Conservation (phyloP, 2,329 filamentous ascomycete genomes). For the Paracamarosporium sp. region DNA sequence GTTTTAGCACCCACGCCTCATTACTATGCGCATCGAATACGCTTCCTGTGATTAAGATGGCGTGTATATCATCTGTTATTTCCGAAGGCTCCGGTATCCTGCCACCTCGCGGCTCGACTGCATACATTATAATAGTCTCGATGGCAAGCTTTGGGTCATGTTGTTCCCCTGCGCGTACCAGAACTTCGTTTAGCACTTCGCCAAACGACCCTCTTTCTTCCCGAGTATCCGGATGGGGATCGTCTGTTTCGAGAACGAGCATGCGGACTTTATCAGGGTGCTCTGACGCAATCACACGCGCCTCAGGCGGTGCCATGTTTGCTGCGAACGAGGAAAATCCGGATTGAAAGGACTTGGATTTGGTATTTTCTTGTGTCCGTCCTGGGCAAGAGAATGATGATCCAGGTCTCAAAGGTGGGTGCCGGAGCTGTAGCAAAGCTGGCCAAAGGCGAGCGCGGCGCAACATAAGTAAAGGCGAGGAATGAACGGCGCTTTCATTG, state of each 20-base stretch:
- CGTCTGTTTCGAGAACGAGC: constrained; percentile 66
- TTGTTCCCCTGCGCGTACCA: constrained; percentile 57
- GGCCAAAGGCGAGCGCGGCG: not conserved
- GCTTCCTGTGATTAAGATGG: constrained; percentile 55
- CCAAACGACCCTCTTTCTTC: constrained; percentile 61
- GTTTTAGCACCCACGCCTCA: constrained; percentile 52
- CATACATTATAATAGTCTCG: constrained; percentile 62
- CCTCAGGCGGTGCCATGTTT: constrained; percentile 31
- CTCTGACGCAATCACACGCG: constrained; percentile 27
- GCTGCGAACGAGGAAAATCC: not conserved
- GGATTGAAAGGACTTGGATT: not conserved
- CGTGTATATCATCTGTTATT: constrained; percentile 53
- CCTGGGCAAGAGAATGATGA: not conserved
- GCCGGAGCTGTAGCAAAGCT: not conserved
- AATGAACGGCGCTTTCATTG: not conserved
- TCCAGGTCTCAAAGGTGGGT: not conserved
- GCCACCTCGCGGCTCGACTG: constrained; percentile 52
- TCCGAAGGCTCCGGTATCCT: constrained; percentile 56
- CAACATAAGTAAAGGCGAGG: not conserved
- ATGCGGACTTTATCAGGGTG: constrained; percentile 49
- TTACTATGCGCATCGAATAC: constrained; percentile 57
- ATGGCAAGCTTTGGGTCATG: constrained; percentile 63
- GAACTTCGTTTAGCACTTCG: constrained; percentile 60
- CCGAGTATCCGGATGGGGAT: constrained; percentile 60
- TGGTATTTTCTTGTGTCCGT: not conserved